Percentiles rank a stretch among this genome's conserved stretches.
phyloP scores from a whole-genome alignment of 352 stramenopile genomes.

The Phytophthora hibernalis region DNA sequence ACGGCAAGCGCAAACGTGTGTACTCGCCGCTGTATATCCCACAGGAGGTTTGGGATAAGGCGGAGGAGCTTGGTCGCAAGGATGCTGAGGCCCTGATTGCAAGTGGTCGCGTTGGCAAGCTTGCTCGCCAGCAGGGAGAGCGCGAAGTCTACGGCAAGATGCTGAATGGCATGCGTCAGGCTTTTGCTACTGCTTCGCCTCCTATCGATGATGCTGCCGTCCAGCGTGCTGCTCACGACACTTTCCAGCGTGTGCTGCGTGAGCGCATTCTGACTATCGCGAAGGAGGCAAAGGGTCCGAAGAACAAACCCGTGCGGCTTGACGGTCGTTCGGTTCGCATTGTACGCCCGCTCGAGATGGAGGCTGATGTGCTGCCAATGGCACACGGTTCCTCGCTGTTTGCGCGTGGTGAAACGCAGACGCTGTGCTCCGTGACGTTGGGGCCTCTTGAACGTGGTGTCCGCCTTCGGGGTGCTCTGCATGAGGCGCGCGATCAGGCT shows the following conservation, averaged over 20 bases:
- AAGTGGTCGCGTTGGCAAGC: slow-evolving; percentile 54
- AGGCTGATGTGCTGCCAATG: slow-evolving; percentile 89
- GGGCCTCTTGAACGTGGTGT: slow-evolving; percentile 81
- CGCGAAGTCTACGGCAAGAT: slow-evolving; percentile 76
- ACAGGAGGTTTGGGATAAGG: slow-evolving; percentile 60
- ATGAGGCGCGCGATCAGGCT: slow-evolving; percentile 46
- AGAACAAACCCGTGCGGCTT: slow-evolving; percentile 67
- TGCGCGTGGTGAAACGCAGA: slow-evolving; percentile 89
- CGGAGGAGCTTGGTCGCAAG: slow-evolving; percentile 60
- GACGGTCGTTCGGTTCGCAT: slow-evolving; percentile 86
- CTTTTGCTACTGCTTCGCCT: slow-evolving; percentile 43
- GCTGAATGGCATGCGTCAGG: slow-evolving; percentile 60
- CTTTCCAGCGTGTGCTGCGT: slow-evolving; percentile 78
- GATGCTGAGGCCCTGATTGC: slow-evolving; percentile 49
- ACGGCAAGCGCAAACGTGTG: slow-evolving; percentile 75
- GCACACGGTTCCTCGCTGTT: slow-evolving; percentile 92
- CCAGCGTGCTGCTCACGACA: slow-evolving; percentile 77
- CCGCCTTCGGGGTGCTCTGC: slow-evolving; percentile 64
- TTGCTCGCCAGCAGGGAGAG: slow-evolving; percentile 70
- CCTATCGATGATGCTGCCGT: slow-evolving; percentile 59
- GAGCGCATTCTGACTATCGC: slow-evolving; percentile 59
- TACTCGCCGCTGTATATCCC: slow-evolving; percentile 59
- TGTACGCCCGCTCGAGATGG: slow-evolving; percentile 88
- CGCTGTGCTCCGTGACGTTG: slow-evolving; percentile 90
- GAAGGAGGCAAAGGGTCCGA: slow-evolving; percentile 30